Conservation (phyloP, 2,329 filamentous ascomycete genomes). For the Bimuria novae-zelandiae region DNA sequence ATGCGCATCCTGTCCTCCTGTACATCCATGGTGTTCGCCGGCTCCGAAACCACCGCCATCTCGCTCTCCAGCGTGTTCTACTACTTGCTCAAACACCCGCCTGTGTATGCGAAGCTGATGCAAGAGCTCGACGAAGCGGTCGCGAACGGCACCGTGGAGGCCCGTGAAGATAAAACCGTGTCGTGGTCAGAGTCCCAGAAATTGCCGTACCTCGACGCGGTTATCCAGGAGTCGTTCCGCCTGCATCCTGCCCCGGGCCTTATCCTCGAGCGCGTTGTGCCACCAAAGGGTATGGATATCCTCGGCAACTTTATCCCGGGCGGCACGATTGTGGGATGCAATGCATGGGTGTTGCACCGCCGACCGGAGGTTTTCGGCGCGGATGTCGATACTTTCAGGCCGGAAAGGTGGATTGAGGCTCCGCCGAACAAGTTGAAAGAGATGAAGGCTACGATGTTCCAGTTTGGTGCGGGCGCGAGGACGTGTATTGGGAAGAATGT, state of each 20-base stretch:
- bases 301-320: constrained; percentile 66
- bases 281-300: constrained; percentile 66
- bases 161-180: constrained; percentile 60
- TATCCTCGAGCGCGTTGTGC: constrained; percentile 74
- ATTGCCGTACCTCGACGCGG: constrained; percentile 76
- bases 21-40: constrained; percentile 73
- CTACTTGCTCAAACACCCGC: constrained; percentile 68
- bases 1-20: constrained; percentile 71
- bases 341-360: constrained; percentile 75
- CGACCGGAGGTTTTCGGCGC: constrained; percentile 69
- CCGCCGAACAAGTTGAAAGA: constrained; percentile 62
- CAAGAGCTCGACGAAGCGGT: constrained; percentile 67
- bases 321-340: constrained; percentile 75
- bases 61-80: constrained; percentile 74
- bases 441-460: constrained; percentile 73
- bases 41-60: constrained; percentile 80
- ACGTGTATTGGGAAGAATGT: constrained; percentile 68
- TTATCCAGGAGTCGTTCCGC: constrained; percentile 77
- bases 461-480: constrained; percentile 72
- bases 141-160: constrained; percentile 52
- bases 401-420: constrained; percentile 68
- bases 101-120: constrained; percentile 59
- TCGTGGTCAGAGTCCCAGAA: constrained; percentile 72
- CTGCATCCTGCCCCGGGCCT: constrained; percentile 75
- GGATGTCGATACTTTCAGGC: constrained; percentile 68